Evolutionary conservation across 163 green algal species (phyloP), one percentile per base, ranked within the genome.

Genomic region (Scenedesmus sp.): DNA sequence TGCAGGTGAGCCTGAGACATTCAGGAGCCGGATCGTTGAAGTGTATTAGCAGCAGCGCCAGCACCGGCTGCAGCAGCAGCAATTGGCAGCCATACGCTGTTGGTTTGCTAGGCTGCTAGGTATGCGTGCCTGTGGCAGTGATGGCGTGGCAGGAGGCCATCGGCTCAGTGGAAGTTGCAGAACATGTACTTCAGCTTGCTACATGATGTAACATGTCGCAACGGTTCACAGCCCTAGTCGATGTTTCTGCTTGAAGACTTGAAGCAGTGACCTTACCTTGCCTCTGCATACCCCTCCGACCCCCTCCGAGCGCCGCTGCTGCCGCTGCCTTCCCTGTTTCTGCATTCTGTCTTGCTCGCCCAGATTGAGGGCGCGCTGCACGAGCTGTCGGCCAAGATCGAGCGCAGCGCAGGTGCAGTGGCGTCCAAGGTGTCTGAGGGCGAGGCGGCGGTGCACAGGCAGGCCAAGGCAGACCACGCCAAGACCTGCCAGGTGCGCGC

Each of bases 401-500:
- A 91, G 54, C 62, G 64, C 23, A 91, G 81, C 73, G 34, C 56
- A 15, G 87, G 73, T 59, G 55, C 73, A 56, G 18, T 91, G 10
- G 52, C 23, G 16, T 70, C 12, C 70, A 84, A 84, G 46, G 52
- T 91, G 2, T 23, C 4, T 20, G 87, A 91, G 87, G 54, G 20
- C 12, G 87, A 85, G 77, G 87, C 55, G 3, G 73, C 62, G 9
- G 55, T 91, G 70, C 87, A 91, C 26, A 85, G 60, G 87, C 87
- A 91, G 56, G 87, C 87, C 73, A 91, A 91, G 57, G 70, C 87
- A 84, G 87, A 91, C 73, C 87, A 91, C 64, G 87, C 87, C n/a
- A 85, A 86, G 73, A 91, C 87, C 20, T 91, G 87, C 87, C 87
- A 91, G 87, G 87, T 91, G 67, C 16, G 64, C n/a, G 57, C 23